A percentile compares a stretch with the other conserved stretches of the same genome.
phyloP scores from a whole-genome alignment of 768 basidiomycete genomes.

The Leccinum imitatum region DNA sequence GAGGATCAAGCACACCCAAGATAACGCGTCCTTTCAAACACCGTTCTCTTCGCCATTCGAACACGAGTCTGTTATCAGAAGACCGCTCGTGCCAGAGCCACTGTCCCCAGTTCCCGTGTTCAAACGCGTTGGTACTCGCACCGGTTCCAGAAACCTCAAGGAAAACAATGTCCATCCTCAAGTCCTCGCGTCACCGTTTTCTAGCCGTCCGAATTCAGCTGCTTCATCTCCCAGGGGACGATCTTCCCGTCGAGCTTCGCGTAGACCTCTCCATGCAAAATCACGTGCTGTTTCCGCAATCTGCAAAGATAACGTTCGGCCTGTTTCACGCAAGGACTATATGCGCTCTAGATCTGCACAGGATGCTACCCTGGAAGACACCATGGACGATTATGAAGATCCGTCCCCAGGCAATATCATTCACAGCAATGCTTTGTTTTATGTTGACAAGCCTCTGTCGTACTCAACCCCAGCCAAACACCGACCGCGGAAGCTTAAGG shows the following conservation, averaged over 20 bases:
- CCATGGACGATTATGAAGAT: neutral
- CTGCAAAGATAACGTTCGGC: constrained; percentile 19
- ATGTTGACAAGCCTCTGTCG: constrained; percentile 22
- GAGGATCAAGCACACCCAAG: constrained; percentile 30
- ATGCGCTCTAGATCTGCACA: constrained; percentile 24
- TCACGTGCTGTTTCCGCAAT: constrained; percentile 40
- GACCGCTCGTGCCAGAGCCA: constrained; percentile 30
- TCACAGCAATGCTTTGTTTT: constrained; percentile 19
- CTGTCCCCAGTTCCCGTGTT: constrained; percentile 44
- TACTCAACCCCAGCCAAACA: constrained; percentile 27
- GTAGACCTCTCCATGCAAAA: constrained; percentile 31
- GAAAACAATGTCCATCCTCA: constrained; percentile 34
- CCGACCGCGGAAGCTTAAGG: constrained; percentile 3
- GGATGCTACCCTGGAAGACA: constrained; percentile 10
- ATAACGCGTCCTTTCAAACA: constrained; percentile 14
- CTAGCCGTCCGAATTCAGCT: constrained; percentile 43
- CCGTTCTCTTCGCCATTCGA: constrained; percentile 26
- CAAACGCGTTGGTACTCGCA: constrained; percentile 37
- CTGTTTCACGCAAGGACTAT: constrained; percentile 22
- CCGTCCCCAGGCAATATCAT: constrained; percentile 3
- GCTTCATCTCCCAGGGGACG: constrained; percentile 34
- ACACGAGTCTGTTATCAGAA: constrained; percentile 24
- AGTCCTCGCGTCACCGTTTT: constrained; percentile 46
- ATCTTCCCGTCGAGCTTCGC: constrained; percentile 16
- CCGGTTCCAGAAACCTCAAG: constrained; percentile 41